Conservation (phyloP, 73 alveolate genomes). For the Paramecium sonneborni region DNA sequence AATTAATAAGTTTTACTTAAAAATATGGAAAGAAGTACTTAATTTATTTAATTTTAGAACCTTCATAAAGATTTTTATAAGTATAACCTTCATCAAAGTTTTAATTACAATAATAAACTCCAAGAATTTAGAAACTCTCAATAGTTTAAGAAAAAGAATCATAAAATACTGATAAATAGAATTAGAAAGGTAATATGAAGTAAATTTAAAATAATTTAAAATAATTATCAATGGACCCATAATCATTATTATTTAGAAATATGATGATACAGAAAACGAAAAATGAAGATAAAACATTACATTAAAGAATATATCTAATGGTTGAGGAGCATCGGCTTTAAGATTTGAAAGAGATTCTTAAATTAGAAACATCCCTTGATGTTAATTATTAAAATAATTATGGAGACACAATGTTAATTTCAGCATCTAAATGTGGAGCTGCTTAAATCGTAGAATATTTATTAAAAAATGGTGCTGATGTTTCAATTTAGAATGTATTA, state of each 20-base stretch:
- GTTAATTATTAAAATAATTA: not conserved
- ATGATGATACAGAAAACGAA: not conserved
- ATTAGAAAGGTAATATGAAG: not conserved
- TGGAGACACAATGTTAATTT: conserved; percentile 37
- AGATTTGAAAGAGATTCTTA: conserved; percentile 23
- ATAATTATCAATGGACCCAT: conserved; percentile 50
- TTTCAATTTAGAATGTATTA: not conserved
- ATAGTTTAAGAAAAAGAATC: not conserved
- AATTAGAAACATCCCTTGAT: not conserved
- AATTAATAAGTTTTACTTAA: not conserved
- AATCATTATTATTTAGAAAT: conserved; percentile 8
- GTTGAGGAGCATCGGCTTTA: not conserved
- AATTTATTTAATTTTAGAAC: not conserved
- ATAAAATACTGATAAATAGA: not conserved
- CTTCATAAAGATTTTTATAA: not conserved
- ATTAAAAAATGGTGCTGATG: conserved; percentile 51
- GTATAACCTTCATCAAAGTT: not conserved
- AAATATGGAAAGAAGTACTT: not conserved
- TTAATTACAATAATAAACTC: not conserved
- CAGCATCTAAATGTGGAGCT: conserved; percentile 32
- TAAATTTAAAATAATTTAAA: not conserved
- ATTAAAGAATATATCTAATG: not conserved
- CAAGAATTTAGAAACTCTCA: not conserved
- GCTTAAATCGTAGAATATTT: not conserved
- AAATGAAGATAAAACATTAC: not conserved